These are phyloP conservation scores for Chimonanthus praecox DNA, from an alignment of 164 flowering plant species.

Conservation along the genomic window DNA sequence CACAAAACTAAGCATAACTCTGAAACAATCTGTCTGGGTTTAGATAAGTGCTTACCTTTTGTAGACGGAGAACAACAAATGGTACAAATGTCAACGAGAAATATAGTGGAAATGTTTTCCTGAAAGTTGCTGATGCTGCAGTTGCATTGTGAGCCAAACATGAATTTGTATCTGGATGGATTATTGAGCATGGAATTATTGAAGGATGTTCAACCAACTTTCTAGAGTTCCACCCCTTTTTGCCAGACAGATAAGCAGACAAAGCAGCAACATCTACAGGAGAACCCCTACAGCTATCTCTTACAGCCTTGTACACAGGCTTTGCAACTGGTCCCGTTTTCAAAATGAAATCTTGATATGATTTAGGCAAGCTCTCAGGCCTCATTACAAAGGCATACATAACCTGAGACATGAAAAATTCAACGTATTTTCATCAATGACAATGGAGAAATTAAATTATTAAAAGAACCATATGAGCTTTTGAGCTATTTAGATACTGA, in stretches of 20 bases:
- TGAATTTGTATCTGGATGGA: slow-evolving; percentile 77
- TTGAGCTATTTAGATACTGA: background rate
- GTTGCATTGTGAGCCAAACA: slow-evolving; percentile 74
- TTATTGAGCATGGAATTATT: slow-evolving; percentile 85
- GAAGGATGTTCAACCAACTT: slow-evolving; percentile 71
- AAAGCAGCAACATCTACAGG: slow-evolving; percentile 67
- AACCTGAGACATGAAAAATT: slow-evolving; percentile 41
- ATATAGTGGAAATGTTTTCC: slow-evolving; percentile 96
- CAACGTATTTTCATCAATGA: background rate
- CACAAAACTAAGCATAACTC: background rate
- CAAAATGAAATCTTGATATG: slow-evolving; percentile 89
- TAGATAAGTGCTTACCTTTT: slow-evolving; percentile 55
- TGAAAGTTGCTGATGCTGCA: slow-evolving; percentile 81
- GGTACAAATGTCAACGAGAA: slow-evolving; percentile 98
- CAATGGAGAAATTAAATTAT: background rate
- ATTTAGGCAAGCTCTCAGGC: slow-evolving; percentile 95
- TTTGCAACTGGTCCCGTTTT: slow-evolving; percentile 94
- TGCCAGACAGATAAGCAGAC: slow-evolving; percentile 58
- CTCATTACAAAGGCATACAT: slow-evolving; percentile 98
- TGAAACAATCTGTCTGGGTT: background rate
- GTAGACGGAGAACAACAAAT: slow-evolving; percentile 80
- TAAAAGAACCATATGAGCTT: background rate
- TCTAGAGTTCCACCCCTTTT: slow-evolving; percentile 29
- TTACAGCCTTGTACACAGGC: slow-evolving; percentile 93
- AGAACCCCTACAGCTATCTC: slow-evolving; percentile 76